Base-by-base conservation (phyloP, 2,329 filamentous ascomycete species). In the Byssochlamys sp. region DNA sequence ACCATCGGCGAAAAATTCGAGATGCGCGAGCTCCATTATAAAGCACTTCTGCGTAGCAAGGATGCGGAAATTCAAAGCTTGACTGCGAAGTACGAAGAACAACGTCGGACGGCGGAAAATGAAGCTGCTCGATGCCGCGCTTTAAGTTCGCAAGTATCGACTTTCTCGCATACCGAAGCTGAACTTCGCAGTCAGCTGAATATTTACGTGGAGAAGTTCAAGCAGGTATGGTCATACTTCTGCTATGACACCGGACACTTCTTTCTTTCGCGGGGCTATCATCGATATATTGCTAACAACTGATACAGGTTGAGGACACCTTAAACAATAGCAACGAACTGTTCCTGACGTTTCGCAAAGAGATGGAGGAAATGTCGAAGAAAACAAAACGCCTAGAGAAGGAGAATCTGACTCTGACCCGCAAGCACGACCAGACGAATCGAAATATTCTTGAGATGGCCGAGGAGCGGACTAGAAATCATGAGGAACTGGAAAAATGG, bases 341-440 rank as follows among this genome's bases (percentile, higher is more conserved):
- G 56, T 97, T 97, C 74, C 79, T 96, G 64, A 96, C 94, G 0
- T 97, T 97, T 76, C 85, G 92, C 56, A 96, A 96, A 77, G 94
- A 97, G 75, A 97, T 97, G 91, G 94, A 97, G 75, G 94, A 97
- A 69, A 97, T 97, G 91, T 96, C 91, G 0, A 96, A 96, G 78
- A 97, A 97, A 78, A 96, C 92, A 4, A 96, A 96, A 75, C 87
- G 91, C 27, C 80, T 99, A 55, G 94, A 99, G 73, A 96, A 96
- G 75, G 94, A 99, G 69, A 97, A 99, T 67, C 87, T 94, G 66
- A 87, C 84, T 19, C 82, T 96, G 55, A 95, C 90, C 63, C 85
- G 92, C 57, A 96, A 96, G 74, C 92, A 96, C 72, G 91, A 96
- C 66, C 85, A 90, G 53, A 95, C 91, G 27, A 94, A 94, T 68